Evolutionary conservation across 2,329 filamentous ascomycete genomes (phyloP).

Genomic region (Xylaria sp.): DNA sequence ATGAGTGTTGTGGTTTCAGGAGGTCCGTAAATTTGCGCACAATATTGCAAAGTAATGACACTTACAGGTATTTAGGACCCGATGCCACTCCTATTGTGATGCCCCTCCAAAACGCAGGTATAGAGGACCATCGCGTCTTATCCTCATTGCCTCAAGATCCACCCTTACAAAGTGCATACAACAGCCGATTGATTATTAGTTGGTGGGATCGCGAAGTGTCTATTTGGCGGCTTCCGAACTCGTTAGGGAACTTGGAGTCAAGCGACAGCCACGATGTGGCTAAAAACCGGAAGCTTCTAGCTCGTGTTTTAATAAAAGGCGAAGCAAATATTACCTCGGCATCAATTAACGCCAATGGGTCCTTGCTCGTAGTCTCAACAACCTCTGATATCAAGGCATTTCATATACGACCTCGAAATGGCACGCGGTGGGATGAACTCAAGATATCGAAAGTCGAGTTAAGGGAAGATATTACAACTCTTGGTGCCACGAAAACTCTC

Average conservation of each 20-base stretch:
- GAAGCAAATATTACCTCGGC: slow-evolving; percentile 87
- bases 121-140: slow-evolving; percentile 83
- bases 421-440: slow-evolving; percentile 68
- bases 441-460: slow-evolving; percentile 77
- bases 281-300: slow-evolving; percentile 72
- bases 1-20: slow-evolving; percentile 92
- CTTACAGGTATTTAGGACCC: slow-evolving; percentile 69
- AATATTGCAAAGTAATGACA: slow-evolving; percentile 17
- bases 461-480: slow-evolving; percentile 64
- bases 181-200: slow-evolving; percentile 80
- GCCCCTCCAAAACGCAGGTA: slow-evolving; percentile 79
- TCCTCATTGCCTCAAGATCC: slow-evolving; percentile 85
- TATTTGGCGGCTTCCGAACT: slow-evolving; percentile 74
- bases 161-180: slow-evolving; percentile 77
- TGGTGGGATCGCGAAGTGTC: slow-evolving; percentile 93
- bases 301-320: slow-evolving; percentile 74
- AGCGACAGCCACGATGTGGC: slow-evolving; percentile 57
- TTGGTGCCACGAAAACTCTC: slow-evolving; percentile 75
- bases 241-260: slow-evolving; percentile 60
- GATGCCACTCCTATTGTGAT: slow-evolving; percentile 86
- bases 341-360: slow-evolving; percentile 76
- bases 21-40: slow-evolving; percentile 65
- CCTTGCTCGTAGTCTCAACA: slow-evolving; percentile 80
- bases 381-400: slow-evolving; percentile 81
- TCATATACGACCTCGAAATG: slow-evolving; percentile 66